phyloP scores from a whole-genome alignment of 768 basidiomycete species.

The Artomyces pyxidatus region DNA sequence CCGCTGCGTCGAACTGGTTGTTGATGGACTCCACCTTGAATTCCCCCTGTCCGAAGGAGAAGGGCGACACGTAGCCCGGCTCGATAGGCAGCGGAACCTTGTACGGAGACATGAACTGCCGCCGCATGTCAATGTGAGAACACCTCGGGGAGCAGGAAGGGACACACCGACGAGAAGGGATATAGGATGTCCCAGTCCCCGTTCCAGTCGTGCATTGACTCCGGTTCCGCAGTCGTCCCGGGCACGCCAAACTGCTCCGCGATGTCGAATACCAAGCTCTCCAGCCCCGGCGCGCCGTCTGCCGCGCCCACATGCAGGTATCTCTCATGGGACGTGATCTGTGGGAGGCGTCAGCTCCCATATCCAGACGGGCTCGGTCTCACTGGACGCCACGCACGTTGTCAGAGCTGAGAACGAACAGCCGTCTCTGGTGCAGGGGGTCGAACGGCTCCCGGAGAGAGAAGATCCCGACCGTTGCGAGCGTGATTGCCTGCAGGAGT shows the following conservation, averaged over 20 bases:
- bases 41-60: slow-evolving; percentile 20
- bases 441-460: slow-evolving; percentile 62
- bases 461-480: slow-evolving; percentile 53
- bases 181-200: slow-evolving; percentile 85
- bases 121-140: slow-evolving; percentile 10
- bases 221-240: slow-evolving; percentile 31
- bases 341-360: neutral
- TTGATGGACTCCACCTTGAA: slow-evolving; percentile 55
- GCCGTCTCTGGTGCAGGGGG: slow-evolving; percentile 74
- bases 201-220: slow-evolving; percentile 69
- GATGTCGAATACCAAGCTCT: slow-evolving; percentile 51
- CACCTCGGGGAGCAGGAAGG: neutral
- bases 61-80: slow-evolving; percentile 20
- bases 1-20: slow-evolving; percentile 41
- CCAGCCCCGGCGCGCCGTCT: slow-evolving; percentile 75
- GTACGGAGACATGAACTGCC: slow-evolving; percentile 77
- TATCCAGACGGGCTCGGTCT: neutral
- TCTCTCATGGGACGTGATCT: slow-evolving; percentile 68
- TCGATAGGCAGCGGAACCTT: slow-evolving; percentile 59
- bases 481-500: slow-evolving; percentile 37
- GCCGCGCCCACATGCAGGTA: slow-evolving; percentile 76
- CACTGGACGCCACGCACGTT: slow-evolving; percentile 47
- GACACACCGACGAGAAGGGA: slow-evolving; percentile 64
- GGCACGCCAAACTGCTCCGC: slow-evolving; percentile 48
- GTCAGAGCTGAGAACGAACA: slow-evolving; percentile 79